Evolutionary conservation across 768 basidiomycete species (phyloP), one percentile per base, ranked within the genome.

Genomic region (Kwoniella sp.): DNA sequence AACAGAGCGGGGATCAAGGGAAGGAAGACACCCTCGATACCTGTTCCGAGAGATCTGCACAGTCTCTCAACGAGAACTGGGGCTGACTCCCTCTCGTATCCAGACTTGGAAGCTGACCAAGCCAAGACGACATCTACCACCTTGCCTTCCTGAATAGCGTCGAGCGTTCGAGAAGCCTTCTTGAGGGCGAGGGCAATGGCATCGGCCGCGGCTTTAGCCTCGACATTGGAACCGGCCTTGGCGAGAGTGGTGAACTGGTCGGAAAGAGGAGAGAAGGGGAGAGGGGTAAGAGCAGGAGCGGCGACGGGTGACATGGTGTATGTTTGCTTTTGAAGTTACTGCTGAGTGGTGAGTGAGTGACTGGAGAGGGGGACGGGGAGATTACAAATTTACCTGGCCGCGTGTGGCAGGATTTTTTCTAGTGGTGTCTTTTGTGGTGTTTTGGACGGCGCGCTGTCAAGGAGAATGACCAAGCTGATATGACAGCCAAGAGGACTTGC

Each of bases 11-110:
- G 85, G 57, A 97, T 86, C 47, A 88, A 88, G 1, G 89, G 84
- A 15, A 96, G 83, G 36, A 96, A 83, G 55, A 90, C 80, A 19
- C 92, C 91, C 40, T 86, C 90, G 58, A 83, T 81, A 29, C 93
- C 93, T 37, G 72, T 73, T 13, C 79, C 79, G 24, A 81, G 67
- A 24, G 77, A 73, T 60, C 74, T 69, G 52, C 74, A 77, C n/a
- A 81, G 60, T 24, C 80, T 63, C 55, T 79, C 80, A 37, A 79
- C 72, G 12, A 80, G 64, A 25, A 81, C 72, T 24, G 78, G 70
- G 4, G 79, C 80, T n/a, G 71, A 73, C 55, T 79, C 78, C n/a
- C 78, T 68, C 64, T 80, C 79, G 55, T 77, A 71, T 8, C 60
- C 69, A 1, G 68, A 70, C 54, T 77, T 74, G 46, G 72, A 75